Evolutionary conservation across 2,329 filamentous ascomycete genomes (phyloP).

Genomic region (Beauveria sp.): DNA sequence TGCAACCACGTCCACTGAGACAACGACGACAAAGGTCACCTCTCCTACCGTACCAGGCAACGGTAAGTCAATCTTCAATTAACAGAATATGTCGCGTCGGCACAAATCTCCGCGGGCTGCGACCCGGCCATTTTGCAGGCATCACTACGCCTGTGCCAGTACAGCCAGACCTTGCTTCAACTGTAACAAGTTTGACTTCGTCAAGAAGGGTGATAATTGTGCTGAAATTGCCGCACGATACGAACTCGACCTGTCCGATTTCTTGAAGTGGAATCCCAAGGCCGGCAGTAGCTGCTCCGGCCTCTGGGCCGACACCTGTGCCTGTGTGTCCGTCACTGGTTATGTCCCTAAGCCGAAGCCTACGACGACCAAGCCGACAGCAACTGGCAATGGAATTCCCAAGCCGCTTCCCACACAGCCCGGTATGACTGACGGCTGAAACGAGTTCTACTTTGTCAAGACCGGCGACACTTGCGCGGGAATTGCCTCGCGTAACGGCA

Average conservation of each 20-base stretch:
- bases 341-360: background rate
- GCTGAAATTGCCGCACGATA: background rate
- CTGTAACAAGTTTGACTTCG: slow-evolving; percentile 14
- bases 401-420: slow-evolving; percentile 14
- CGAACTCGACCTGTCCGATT: background rate
- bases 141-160: slow-evolving; percentile 11
- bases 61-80: background rate
- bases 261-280: slow-evolving; percentile 11
- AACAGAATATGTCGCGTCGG: background rate
- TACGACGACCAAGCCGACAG: background rate
- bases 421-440: slow-evolving; percentile 14
- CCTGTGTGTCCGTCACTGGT: slow-evolving; percentile 11
- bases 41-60: background rate
- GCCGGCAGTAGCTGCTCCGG: slow-evolving; percentile 7
- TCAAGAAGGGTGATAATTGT: background rate
- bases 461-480: slow-evolving; percentile 6
- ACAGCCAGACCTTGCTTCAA: slow-evolving; percentile 10
- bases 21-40: background rate
- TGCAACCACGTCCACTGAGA: background rate
- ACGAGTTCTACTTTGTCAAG: slow-evolving; percentile 9
- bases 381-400: background rate
- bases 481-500: background rate
- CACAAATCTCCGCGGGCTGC: background rate
- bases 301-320: slow-evolving; percentile 10
- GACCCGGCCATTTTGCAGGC: background rate